These are phyloP conservation scores for Claviceps citrina DNA, from an alignment of 2,329 filamentous ascomycete species.

Conservation along the genomic window DNA sequence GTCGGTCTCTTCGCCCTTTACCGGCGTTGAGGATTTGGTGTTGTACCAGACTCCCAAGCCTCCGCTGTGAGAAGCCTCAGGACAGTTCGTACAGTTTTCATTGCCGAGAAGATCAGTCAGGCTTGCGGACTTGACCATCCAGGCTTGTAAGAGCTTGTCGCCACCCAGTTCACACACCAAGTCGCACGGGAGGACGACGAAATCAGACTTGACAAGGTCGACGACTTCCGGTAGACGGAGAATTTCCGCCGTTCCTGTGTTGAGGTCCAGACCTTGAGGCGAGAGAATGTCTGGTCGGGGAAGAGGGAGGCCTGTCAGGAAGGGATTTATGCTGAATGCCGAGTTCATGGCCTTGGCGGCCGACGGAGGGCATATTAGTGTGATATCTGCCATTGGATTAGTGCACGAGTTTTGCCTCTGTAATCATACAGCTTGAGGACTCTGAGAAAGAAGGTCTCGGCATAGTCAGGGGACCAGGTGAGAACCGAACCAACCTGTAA, in stretches of 20 bases:
- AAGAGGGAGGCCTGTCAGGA: constrained; percentile 55
- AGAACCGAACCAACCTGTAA: constrained; percentile 43
- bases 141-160: constrained; percentile 69
- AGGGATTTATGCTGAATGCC: constrained; percentile 63
- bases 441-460: not conserved
- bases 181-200: constrained; percentile 84
- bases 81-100: constrained; percentile 21
- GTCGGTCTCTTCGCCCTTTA: constrained; percentile 86
- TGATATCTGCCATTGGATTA: constrained; percentile 33
- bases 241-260: constrained; percentile 78
- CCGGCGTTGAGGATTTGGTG: constrained; percentile 56
- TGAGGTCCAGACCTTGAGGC: constrained; percentile 60
- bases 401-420: no score
- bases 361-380: constrained; percentile 47
- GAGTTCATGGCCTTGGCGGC: constrained; percentile 51
- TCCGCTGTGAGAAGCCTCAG: constrained; percentile 42
- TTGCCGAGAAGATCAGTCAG: constrained; percentile 46
- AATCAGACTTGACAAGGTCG: constrained; percentile 65
- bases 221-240: constrained; percentile 72
- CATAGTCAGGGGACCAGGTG: not conserved
- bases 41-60: constrained; percentile 86
- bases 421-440: no score
- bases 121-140: constrained; percentile 73
- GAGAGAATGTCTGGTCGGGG: constrained; percentile 63
- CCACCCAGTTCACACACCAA: constrained; percentile 80